Percentiles rank a stretch among this genome's conserved stretches.
Conservation (phyloP, 495 filamentous ascomycete species). For the Geoglossum glabrum region DNA sequence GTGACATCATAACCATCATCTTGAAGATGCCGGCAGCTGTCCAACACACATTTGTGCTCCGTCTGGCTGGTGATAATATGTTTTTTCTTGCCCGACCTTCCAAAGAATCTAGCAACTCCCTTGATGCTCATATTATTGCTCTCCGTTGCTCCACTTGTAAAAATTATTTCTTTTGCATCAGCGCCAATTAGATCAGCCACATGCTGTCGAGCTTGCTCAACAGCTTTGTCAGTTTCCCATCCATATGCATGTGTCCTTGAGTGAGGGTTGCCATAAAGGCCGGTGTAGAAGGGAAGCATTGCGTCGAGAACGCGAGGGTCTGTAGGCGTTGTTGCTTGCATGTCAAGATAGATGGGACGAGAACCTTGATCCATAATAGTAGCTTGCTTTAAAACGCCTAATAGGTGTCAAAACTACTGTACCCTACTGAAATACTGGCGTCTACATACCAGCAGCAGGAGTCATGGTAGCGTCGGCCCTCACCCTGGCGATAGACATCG, state of each 20-base stretch:
- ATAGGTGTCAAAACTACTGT: background rate
- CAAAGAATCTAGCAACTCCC: conserved; percentile 89
- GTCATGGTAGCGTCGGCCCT: conserved; percentile 52
- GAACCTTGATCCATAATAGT: conserved; percentile 86
- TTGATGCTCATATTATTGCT: conserved; percentile 99
- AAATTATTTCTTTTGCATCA: conserved; percentile 94
- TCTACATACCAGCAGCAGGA: conserved; percentile 44
- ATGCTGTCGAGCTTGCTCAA: conserved; percentile 67
- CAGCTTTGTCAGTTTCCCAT: conserved; percentile 91
- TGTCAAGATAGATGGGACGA: conserved; percentile 90
- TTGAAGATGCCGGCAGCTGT: conserved; percentile 89
- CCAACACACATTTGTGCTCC: conserved; percentile 96
- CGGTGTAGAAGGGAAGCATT: conserved; percentile 88
- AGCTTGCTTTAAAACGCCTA: conserved; percentile 74
- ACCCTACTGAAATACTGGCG: background rate
- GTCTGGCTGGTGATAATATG: conserved; percentile 95
- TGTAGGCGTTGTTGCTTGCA: conserved; percentile 94
- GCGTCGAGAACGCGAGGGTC: conserved; percentile 89
- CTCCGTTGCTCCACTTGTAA: conserved; percentile 93
- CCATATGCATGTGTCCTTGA: conserved; percentile 96
- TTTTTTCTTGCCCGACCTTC: conserved; percentile 83
- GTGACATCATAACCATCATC: conserved; percentile 93
- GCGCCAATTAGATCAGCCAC: conserved; percentile 79
- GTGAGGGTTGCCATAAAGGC: conserved; percentile 91
- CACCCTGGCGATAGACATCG: conserved; percentile 37